phyloP scores from a whole-genome alignment of 2,329 filamentous ascomycete species.

The Neopestalotiopsis sp. region DNA sequence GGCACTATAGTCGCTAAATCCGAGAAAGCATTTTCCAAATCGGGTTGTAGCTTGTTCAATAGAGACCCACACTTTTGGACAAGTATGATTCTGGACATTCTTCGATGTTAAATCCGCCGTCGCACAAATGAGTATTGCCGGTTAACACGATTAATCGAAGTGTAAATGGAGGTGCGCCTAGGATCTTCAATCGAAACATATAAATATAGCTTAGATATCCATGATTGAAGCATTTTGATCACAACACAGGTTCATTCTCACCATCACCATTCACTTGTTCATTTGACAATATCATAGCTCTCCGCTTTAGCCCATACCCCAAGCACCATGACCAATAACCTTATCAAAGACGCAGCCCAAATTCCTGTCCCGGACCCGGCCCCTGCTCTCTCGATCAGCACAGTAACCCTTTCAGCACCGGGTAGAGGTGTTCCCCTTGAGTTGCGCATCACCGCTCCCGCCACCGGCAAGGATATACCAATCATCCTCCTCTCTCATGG shows the following conservation, averaged over 20 bases:
- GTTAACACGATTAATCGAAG: not conserved
- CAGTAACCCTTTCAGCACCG: constrained; percentile 33
- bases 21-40: not conserved
- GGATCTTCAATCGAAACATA: not conserved
- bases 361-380: constrained; percentile 37
- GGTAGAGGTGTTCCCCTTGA: constrained; percentile 36
- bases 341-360: constrained; percentile 33
- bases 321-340: constrained; percentile 20
- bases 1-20: not conserved
- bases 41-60: not conserved
- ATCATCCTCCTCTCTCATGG: constrained; percentile 47
- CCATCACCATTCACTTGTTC: not conserved
- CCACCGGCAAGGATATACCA: constrained; percentile 37
- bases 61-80: not conserved
- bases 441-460: constrained; percentile 42
- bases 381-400: constrained; percentile 37
- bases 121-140: not conserved
- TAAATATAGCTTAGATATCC: not conserved
- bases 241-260: not conserved
- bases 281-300: not conserved
- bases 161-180: not conserved
- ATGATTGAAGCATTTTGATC: not conserved
- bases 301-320: no score
- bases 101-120: not conserved
- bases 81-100: not conserved